Base-by-base conservation (phyloP, 805 yeast genomes). In the Cyberlindnera meyerae region DNA sequence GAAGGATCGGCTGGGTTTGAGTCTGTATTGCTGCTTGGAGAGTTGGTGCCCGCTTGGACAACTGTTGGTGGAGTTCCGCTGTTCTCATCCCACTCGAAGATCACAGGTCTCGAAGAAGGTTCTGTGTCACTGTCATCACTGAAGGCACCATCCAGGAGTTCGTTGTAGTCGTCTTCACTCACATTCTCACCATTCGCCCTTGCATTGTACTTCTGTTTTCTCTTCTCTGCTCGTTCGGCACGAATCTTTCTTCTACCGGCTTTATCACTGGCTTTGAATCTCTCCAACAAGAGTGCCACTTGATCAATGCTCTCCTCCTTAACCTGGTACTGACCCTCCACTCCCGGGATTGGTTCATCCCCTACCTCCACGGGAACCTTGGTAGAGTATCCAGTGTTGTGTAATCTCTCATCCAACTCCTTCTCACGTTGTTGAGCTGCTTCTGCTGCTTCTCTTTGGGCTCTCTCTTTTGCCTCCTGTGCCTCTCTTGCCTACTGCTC, bases 211-310 rank as follows among this genome's bases (percentile, higher is more conserved):
- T n/a, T n/a, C n/a, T n/a, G n/a, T n/a, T n/a, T n/a, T n/a, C n/a
- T n/a, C n/a, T n/a, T n/a, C n/a, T n/a, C n/a, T n/a, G n/a, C n/a
- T n/a, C n/a, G n/a, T n/a, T 26, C 29, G 16, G 21, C 33, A 9
- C 31, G 24, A 5, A 16, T 14, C n/a, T 16, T 13, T 25, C 25
- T 28, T 16, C 34, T 31, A 9, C 42, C 39, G 7, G 11, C 28
- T 29, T 26, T 32, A 27, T 29, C 27, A 4, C 16, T 14, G 7
- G 18, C 21, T 6, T 27, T 24, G 22, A 37, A 37, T n/a, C 14
- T 21, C 14, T 31, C 15, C 22, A 31, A 8, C 20, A 36, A 17
- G 8, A 16, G 9, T 15, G 25, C 13, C 8, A 8, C 28, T 26
- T 14, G 24, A 11, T 21, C 24, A 21, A 8, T 8, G 11, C 11